These are phyloP conservation scores for Aspergillus ruber DNA, from an alignment of 2,329 filamentous ascomycete species.

Conservation along the genomic window DNA sequence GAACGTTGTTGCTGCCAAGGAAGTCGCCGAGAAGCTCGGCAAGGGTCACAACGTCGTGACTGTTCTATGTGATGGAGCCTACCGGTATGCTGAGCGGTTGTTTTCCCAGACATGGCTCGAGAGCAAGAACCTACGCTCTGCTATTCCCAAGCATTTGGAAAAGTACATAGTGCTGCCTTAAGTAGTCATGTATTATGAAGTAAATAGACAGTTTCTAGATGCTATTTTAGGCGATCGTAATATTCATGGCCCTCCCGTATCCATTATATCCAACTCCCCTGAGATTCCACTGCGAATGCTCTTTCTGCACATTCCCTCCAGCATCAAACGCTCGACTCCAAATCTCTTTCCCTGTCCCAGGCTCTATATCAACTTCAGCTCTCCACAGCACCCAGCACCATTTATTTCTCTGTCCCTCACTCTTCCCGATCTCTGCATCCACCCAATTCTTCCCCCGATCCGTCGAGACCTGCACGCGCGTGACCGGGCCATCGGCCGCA, in stretches of 20 bases:
- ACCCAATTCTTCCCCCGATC: constrained; percentile 48
- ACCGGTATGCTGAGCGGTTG: constrained; percentile 86
- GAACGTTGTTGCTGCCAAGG: constrained; percentile 92
- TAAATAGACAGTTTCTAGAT: constrained; percentile 2
- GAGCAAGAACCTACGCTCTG: constrained; percentile 72
- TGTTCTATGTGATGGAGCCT: constrained; percentile 91
- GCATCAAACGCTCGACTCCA: constrained; percentile 50
- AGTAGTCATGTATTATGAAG: constrained; percentile 4
- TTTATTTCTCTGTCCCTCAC: constrained; percentile 27
- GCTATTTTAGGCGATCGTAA: constrained; percentile 35
- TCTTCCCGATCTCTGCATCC: constrained; percentile 37
- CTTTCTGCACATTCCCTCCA: constrained; percentile 46
- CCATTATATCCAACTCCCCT: constrained; percentile 56
- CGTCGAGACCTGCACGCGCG: constrained; percentile 47
- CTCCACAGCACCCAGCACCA: constrained; percentile 56
- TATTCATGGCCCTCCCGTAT: constrained; percentile 48
- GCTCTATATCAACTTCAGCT: constrained; percentile 36
- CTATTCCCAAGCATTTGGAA: constrained; percentile 76
- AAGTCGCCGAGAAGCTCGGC: constrained; percentile 85
- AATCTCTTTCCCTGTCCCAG: constrained; percentile 40
- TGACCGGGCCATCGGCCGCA: constrained; percentile 48
- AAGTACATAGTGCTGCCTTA: constrained; percentile 92
- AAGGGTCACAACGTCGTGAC: constrained; percentile 88
- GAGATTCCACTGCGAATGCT: constrained; percentile 51
- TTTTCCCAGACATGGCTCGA: constrained; percentile 89